phyloP scores from a whole-genome alignment of 768 basidiomycete species.

The Epithele typhae region DNA sequence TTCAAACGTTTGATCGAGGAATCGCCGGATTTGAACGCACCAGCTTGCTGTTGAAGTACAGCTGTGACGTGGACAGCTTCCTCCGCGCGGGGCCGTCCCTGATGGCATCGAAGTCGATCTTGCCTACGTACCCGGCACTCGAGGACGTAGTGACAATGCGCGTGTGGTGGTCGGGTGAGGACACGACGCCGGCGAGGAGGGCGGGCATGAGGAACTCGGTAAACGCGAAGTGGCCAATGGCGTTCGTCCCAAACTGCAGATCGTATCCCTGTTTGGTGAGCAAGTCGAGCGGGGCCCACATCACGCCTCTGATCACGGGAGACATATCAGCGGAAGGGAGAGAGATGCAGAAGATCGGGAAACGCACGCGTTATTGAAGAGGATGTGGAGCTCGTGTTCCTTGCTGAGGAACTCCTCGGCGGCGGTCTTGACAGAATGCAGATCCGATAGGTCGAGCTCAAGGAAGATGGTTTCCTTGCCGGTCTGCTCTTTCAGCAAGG shows the following conservation, averaged over 20 bases:
- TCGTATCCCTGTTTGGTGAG: slow-evolving; percentile 48
- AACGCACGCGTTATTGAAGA: slow-evolving; percentile 52
- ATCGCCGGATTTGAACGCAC: slow-evolving; percentile 25
- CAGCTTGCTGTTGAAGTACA: slow-evolving; percentile 40
- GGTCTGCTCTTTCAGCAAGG: slow-evolving; percentile 42
- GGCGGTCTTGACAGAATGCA: slow-evolving; percentile 32
- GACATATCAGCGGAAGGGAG: not conserved
- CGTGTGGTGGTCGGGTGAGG: slow-evolving; percentile 37
- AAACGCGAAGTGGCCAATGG: slow-evolving; percentile 33
- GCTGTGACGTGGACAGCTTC: slow-evolving; percentile 5
- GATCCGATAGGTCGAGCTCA: slow-evolving; percentile 38
- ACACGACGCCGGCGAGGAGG: slow-evolving; percentile 34
- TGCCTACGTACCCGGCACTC: slow-evolving; percentile 27
- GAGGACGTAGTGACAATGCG: slow-evolving; percentile 49
- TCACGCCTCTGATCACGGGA: slow-evolving; percentile 40
- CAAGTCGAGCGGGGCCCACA: slow-evolving; percentile 37
- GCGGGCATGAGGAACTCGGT: slow-evolving; percentile 46
- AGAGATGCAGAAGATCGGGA: not conserved
- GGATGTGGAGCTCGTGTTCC: slow-evolving; percentile 42
- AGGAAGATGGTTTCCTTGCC: slow-evolving; percentile 41
- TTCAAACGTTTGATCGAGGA: not conserved
- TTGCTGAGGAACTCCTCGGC: slow-evolving; percentile 39
- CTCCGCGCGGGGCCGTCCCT: slow-evolving; percentile 23
- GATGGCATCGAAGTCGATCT: slow-evolving; percentile 37
- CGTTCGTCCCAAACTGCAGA: slow-evolving; percentile 52